These are phyloP conservation scores for Silene noctiflora DNA, from an alignment of 179 eudicot genomes.

Conservation along the genomic window DNA sequence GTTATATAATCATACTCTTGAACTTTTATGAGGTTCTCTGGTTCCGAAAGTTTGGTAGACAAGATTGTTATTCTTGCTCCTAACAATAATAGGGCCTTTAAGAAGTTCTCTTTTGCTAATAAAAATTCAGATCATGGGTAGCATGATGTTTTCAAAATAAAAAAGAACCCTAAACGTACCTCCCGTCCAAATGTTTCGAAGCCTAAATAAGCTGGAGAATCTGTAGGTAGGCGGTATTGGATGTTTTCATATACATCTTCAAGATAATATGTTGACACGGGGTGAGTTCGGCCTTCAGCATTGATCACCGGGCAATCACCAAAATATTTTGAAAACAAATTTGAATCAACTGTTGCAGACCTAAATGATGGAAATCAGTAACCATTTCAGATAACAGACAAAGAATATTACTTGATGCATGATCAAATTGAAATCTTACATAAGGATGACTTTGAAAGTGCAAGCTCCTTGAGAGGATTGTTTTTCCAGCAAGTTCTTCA, in stretches of 20 bases:
- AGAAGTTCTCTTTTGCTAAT: neutral
- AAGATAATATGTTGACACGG: conserved; percentile 76
- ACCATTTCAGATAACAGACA: conserved; percentile 12
- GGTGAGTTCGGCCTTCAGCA: conserved; percentile 95
- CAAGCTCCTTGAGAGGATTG: conserved; percentile 51
- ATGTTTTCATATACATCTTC: conserved; percentile 81
- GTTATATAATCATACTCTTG: neutral
- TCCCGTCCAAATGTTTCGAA: conserved; percentile 40
- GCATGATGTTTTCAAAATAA: neutral
- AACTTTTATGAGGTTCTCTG: neutral
- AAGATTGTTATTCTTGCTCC: conserved; percentile 2
- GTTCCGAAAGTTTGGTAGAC: neutral
- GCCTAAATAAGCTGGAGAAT: conserved; percentile 78
- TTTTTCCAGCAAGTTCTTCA: conserved; percentile 83
- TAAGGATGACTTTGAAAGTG: conserved; percentile 80
- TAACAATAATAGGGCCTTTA: neutral
- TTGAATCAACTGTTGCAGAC: conserved; percentile 98
- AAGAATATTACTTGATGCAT: conserved; percentile 11
- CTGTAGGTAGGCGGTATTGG: conserved; percentile 74
- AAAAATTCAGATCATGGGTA: neutral
- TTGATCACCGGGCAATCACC: conserved; percentile 84
- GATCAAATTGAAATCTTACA: conserved; percentile 40
- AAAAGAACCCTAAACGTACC: conserved; percentile 24
- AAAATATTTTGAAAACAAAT: conserved; percentile 80
- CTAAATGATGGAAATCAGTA: conserved; percentile 34